Evolutionary conservation across 768 basidiomycete genomes (phyloP).

Genomic region (Myochromella boudieri): DNA sequence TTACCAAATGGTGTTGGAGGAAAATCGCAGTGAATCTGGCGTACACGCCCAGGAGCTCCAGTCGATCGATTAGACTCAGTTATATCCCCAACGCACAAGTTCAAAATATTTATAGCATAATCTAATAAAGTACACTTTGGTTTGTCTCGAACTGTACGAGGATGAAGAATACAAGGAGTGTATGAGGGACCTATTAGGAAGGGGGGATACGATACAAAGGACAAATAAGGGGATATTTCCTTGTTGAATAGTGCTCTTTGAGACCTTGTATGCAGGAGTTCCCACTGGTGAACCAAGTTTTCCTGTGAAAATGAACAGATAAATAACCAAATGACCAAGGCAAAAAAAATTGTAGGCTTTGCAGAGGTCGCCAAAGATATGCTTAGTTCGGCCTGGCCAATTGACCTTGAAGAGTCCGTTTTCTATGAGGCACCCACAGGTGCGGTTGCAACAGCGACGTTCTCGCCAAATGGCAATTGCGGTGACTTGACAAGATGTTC

Average conservation of each 20-base stretch:
- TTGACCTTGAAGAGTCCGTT: neutral
- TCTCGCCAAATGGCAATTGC: constrained; percentile 63
- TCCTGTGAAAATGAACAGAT: constrained; percentile 37
- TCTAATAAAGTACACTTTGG: constrained; percentile 38
- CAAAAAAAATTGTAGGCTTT: constrained; percentile 24
- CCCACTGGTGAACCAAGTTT: constrained; percentile 15
- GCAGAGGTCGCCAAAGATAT: constrained; percentile 10
- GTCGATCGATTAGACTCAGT: neutral
- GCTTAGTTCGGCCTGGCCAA: constrained; percentile 12
- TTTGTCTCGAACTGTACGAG: constrained; percentile 34
- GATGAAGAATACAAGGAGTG: constrained; percentile 32
- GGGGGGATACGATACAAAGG: constrained; percentile 9
- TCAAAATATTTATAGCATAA: constrained; percentile 32
- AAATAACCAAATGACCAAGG: constrained; percentile 41
- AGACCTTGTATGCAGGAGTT: constrained; percentile 12
- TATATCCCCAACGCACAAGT: too few species aligned
- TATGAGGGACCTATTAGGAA: constrained; percentile 15
- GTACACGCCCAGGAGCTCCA: too few species aligned
- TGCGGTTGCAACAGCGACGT: constrained; percentile 50
- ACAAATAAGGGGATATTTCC: constrained; percentile 17
- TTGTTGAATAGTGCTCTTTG: constrained; percentile 12
- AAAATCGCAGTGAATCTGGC: too few species aligned
- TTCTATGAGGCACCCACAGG: constrained; percentile 40
- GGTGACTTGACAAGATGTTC: constrained; percentile 55
- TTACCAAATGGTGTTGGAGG: too few species aligned